Evolutionary conservation across 306 rosid genomes (phyloP).

Genomic region (Myrica gale): DNA sequence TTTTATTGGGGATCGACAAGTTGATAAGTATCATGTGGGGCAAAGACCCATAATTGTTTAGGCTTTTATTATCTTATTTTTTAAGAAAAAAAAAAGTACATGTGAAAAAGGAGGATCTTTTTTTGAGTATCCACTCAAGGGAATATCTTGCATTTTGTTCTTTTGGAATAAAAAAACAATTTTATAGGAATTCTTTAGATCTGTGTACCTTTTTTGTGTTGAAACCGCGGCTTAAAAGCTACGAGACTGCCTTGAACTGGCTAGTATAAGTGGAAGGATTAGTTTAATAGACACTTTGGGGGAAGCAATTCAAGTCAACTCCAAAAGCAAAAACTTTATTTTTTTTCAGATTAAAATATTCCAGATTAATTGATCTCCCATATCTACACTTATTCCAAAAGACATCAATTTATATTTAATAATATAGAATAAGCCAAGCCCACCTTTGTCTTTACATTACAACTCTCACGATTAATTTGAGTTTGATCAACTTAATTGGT

Average conservation of each 20-base stretch:
- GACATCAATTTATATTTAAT: neutral
- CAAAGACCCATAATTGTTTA: constrained; percentile 21
- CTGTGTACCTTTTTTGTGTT: neutral
- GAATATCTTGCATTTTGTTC: neutral
- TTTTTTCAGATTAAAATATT: neutral
- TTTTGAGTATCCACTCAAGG: constrained; percentile 11
- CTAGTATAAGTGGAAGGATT: neutral
- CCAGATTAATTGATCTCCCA: neutral
- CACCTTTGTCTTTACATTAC: neutral
- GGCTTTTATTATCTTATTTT: neutral
- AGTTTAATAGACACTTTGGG: neutral
- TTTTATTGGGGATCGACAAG: neutral
- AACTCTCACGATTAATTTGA: neutral
- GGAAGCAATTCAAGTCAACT: neutral
- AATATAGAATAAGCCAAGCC: neutral
- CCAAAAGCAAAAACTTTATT: neutral
- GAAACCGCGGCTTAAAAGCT: neutral
- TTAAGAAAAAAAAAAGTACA: neutral
- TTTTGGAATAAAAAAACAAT: neutral
- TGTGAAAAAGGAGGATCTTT: neutral
- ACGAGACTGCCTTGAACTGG: neutral
- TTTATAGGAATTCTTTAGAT: neutral
- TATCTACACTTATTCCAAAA: neutral
- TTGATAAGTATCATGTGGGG: constrained; percentile 41
- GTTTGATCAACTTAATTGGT: neutral